Conservation (phyloP, 768 basidiomycete species). For the Leccinum broughii region DNA sequence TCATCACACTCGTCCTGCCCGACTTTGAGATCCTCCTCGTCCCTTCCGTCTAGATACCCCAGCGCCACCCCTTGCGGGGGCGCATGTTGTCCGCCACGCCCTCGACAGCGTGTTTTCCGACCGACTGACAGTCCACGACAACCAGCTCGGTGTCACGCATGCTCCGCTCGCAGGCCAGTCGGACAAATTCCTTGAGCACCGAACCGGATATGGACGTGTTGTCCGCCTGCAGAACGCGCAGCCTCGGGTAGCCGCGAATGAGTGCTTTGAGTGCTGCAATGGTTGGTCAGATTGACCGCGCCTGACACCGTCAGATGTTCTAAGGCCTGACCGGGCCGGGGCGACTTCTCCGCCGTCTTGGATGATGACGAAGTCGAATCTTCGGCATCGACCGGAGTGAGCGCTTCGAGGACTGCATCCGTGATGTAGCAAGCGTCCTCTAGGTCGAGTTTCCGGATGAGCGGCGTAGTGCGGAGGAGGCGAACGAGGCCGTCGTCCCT, state of each 20-base stretch:
- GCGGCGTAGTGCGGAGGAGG: slow-evolving; percentile 67
- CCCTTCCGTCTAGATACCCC: too few relatives aligned
- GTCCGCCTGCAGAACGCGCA: slow-evolving; percentile 75
- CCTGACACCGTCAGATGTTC: slow-evolving; percentile 70
- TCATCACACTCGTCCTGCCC: too few relatives aligned
- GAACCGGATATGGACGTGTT: slow-evolving; percentile 67
- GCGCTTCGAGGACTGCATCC: slow-evolving; percentile 61
- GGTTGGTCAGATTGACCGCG: slow-evolving; percentile 62
- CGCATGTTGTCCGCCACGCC: slow-evolving; percentile 50
- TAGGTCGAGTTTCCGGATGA: slow-evolving; percentile 75
- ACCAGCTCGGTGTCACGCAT: slow-evolving; percentile 55
- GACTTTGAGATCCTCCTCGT: too few relatives aligned
- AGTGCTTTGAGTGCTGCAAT: slow-evolving; percentile 63
- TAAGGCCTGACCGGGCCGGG: too few relatives aligned
- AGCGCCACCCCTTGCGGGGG: too few relatives aligned
- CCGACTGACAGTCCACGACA: slow-evolving; percentile 73
- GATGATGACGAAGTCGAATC: neutral
- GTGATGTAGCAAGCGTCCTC: slow-evolving; percentile 84
- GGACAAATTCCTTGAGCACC: slow-evolving; percentile 69
- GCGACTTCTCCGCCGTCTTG: slow-evolving; percentile 6
- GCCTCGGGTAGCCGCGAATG: slow-evolving; percentile 58
- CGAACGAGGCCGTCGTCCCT: slow-evolving; percentile 72
- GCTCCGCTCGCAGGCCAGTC: slow-evolving; percentile 48
- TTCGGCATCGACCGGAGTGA: slow-evolving; percentile 50
- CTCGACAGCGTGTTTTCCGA: slow-evolving; percentile 61